Evolutionary conservation across 345 rosid species (phyloP).

Genomic region (Ceriops decandra): DNA sequence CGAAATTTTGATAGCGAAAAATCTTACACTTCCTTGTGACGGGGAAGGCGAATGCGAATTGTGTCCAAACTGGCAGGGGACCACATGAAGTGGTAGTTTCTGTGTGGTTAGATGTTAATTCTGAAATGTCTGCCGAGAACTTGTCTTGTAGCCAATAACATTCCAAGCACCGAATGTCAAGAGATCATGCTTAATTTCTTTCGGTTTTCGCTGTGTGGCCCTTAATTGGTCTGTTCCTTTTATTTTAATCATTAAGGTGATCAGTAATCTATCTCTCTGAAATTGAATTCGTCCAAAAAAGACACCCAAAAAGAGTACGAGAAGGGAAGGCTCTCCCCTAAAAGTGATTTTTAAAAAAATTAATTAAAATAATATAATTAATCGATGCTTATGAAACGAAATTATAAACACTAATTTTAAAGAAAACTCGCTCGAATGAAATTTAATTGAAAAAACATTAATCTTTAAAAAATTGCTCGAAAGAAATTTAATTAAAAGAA

Average conservation of each 20-base stretch:
- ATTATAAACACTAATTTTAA: too few species aligned
- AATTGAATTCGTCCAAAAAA: too few species aligned
- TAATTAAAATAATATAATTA: too few species aligned
- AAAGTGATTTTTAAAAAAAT: too few species aligned
- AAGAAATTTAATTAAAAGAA: too few species aligned
- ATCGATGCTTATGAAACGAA: too few species aligned
- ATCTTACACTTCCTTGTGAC: neutral
- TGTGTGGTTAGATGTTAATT: slow-evolving; percentile 26
- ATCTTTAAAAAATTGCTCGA: too few species aligned
- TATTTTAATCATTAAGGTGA: neutral
- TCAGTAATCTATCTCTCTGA: too few species aligned
- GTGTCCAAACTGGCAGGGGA: neutral
- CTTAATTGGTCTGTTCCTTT: neutral
- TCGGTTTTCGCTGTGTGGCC: neutral
- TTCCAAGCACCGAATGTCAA: neutral
- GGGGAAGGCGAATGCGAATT: neutral
- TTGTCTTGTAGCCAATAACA: slow-evolving; percentile 15
- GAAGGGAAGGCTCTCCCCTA: too few species aligned
- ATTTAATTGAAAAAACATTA: too few species aligned
- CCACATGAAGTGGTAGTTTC: slow-evolving; percentile 17
- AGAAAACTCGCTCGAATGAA: too few species aligned
- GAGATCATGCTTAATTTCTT: neutral
- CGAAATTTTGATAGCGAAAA: slow-evolving; percentile 36
- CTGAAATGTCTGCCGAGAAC: slow-evolving; percentile 13
- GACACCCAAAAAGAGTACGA: too few species aligned